Base-by-base conservation (phyloP, 495 filamentous ascomycete species). In the Acidiella bohemica region DNA sequence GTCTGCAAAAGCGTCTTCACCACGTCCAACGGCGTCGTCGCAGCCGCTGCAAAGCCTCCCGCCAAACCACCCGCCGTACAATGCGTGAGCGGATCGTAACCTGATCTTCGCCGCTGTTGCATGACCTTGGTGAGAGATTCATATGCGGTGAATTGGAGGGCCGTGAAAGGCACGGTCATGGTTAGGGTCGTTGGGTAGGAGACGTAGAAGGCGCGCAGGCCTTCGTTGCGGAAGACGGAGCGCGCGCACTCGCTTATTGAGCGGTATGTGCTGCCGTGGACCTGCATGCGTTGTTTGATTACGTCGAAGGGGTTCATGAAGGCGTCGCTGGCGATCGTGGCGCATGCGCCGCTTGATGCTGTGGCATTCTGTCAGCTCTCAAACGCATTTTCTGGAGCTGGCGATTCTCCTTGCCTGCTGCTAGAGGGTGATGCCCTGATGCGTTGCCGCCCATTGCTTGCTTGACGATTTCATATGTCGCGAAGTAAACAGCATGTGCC, bases 231-330 rank as follows among this genome's bases (percentile, higher is more conserved):
- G 65, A 93, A 95, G 36, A 96, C 78, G 35, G 80, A 73, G 54
- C 67, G 72, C 23, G 86, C 85, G 67, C 90, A 99, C 56, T 94
- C 79, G 27, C 65, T 52, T 57, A 95, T 75, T 7, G 76, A 82
- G 53, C 75, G 78, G 63, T 95, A 92, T 29, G 78, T 71, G n/a
- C 92, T 96, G 46, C 87, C 79, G 49, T 94, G 84, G 39, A 99
- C 80, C 58, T 99, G 90, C 90, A 99, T 99, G 35, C 90, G 81
- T 59, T 99, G 90, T 64, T 99, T 99, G 68, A 99, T 90, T 23
- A 99, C 90, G 66, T 99, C 90, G 59, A 99, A 99, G 21, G 90
- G 90, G 59, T 96, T 99, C 90, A 99, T 99, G 35, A 99, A 68
- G 26, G 90, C 92, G 67, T 99, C 90, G 55, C 85, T 93, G 24